Evolutionary conservation across 805 yeast genomes (phyloP).

Genomic region (Saturnispora hagleri): DNA sequence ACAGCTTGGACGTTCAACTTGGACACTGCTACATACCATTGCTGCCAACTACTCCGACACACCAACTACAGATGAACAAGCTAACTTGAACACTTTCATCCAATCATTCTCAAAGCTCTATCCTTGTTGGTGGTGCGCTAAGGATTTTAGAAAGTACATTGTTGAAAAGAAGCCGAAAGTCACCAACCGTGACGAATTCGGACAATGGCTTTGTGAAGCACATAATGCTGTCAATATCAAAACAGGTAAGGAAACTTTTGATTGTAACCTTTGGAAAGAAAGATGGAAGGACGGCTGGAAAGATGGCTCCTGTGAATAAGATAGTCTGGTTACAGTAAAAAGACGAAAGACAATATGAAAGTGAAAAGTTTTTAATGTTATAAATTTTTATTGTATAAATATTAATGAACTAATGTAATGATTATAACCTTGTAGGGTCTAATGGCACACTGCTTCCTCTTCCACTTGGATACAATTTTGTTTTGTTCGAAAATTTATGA

Average conservation of each 20-base stretch:
- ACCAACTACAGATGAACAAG: slow-evolving; percentile 55
- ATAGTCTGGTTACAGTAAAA: background rate
- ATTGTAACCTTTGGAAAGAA: slow-evolving; percentile 83
- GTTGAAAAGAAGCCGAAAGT: slow-evolving; percentile 45
- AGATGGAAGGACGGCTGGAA: slow-evolving; percentile 97
- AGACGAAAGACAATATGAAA: background rate
- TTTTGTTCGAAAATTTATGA: slow-evolving; percentile 60
- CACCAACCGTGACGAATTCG: slow-evolving; percentile 65
- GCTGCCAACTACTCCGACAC: slow-evolving; percentile 81
- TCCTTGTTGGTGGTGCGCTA: slow-evolving; percentile 93
- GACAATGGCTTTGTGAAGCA: slow-evolving; percentile 89
- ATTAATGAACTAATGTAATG: background rate
- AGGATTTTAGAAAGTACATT: slow-evolving; percentile 65
- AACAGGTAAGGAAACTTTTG: slow-evolving; percentile 77
- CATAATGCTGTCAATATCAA: slow-evolving; percentile 89
- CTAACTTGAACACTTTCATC: slow-evolving; percentile 63
- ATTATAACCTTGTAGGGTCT: slow-evolving; percentile 32
- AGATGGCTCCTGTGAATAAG: slow-evolving; percentile 38
- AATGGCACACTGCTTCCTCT: slow-evolving; percentile 89
- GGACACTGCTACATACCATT: slow-evolving; percentile 86
- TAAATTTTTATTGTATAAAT: slow-evolving; percentile 1
- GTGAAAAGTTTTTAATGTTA: background rate
- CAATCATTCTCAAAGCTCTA: slow-evolving; percentile 66
- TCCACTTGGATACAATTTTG: slow-evolving; percentile 89
- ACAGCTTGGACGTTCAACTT: slow-evolving; percentile 71